Evolutionary conservation across 2,329 filamentous ascomycete species (phyloP).

Genomic region (Hypoxylon sp.): DNA sequence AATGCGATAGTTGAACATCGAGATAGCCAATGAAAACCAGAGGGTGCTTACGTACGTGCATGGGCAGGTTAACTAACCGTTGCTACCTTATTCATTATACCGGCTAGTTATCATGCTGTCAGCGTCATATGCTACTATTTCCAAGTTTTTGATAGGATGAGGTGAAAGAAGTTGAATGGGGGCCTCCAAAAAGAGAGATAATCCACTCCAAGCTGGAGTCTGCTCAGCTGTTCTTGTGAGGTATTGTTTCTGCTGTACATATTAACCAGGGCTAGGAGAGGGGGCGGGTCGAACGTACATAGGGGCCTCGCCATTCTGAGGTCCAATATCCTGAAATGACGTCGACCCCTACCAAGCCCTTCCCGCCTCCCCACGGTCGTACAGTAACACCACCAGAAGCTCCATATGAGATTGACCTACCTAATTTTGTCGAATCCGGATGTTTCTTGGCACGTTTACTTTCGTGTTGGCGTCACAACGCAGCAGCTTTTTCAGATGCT

Average conservation of each 20-base stretch:
- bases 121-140: conserved; percentile 45
- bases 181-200: conserved; percentile 18
- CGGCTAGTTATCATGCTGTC: conserved; percentile 38
- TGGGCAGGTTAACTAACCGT: conserved; percentile 10
- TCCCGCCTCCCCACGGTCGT: conserved; percentile 20
- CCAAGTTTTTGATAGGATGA: conserved; percentile 44
- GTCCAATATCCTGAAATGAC: conserved; percentile 33
- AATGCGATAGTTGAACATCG: conserved; percentile 19
- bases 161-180: conserved; percentile 11
- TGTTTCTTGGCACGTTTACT: conserved; percentile 17
- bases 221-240: conserved; percentile 31
- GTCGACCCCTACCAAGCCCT: conserved; percentile 28
- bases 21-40: background rate
- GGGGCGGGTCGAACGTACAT: conserved; percentile 23
- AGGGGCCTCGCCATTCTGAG: background rate
- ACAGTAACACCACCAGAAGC: conserved; percentile 10
- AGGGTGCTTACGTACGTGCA: conserved; percentile 2
- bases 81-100: conserved; percentile 38
- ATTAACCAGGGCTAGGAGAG: conserved; percentile 25
- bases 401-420: conserved; percentile 2
- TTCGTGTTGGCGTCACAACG: conserved; percentile 38
- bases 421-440: conserved; percentile 25
- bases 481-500: conserved; percentile 10
- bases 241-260: conserved; percentile 1
- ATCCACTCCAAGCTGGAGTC: conserved; percentile 22